phyloP scores from a whole-genome alignment of 495 filamentous ascomycete genomes.

The Penicillium herquei region DNA sequence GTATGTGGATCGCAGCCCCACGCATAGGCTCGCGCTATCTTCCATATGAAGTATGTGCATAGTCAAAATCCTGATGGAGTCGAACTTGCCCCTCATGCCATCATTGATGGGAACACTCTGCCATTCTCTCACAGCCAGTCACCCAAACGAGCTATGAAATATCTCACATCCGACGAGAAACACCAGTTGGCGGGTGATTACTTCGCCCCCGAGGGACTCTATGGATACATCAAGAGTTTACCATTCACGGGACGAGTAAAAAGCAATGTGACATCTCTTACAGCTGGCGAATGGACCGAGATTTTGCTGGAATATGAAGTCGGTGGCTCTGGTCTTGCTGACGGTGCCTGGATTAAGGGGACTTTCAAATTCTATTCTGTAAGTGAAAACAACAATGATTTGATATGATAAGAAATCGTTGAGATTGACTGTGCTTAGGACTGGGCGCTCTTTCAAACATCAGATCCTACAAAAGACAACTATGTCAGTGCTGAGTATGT shows the following conservation, averaged over 20 bases:
- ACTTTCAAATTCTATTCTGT: slow-evolving; percentile 32
- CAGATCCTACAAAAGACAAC: slow-evolving; percentile 20
- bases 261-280: slow-evolving; percentile 14
- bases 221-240: slow-evolving; percentile 21
- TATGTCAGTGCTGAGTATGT: slow-evolving; percentile 27
- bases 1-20: too few species aligned
- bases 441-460: slow-evolving; percentile 27
- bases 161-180: slow-evolving; percentile 1
- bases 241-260: slow-evolving; percentile 20
- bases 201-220: slow-evolving; percentile 21
- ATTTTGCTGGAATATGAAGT: slow-evolving; percentile 21
- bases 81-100: too few species aligned
- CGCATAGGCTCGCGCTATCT: too few species aligned
- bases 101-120: too few species aligned
- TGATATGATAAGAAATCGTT: not conserved
- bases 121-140: too few species aligned
- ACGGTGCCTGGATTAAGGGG: slow-evolving; percentile 29
- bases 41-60: too few species aligned
- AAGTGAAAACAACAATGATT: not conserved
- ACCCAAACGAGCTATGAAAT: not conserved
- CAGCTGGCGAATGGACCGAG: slow-evolving; percentile 27
- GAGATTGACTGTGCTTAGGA: slow-evolving; percentile 5
- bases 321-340: slow-evolving; percentile 23
- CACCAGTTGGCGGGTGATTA: slow-evolving; percentile 14
- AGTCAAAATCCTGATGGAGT: too few species aligned